Evolutionary conservation across 805 yeast species (phyloP).

Genomic region (Candida verbasci): DNA sequence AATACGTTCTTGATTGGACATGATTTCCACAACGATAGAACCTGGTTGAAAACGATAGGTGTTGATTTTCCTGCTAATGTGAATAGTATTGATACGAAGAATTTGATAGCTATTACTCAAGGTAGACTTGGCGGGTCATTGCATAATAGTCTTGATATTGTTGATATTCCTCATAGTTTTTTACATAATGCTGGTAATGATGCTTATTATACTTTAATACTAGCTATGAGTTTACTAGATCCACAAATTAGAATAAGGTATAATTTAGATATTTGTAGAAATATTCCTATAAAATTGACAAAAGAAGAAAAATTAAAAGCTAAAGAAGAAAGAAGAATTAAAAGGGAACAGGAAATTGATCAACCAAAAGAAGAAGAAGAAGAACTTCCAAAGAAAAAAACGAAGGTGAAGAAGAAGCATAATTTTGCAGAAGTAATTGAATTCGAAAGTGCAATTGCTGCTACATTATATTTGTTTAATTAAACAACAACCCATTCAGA

Average conservation of each 20-base stretch:
- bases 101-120: constrained; percentile 34
- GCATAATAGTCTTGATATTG: constrained; percentile 39
- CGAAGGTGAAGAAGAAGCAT: neutral
- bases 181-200: constrained; percentile 74
- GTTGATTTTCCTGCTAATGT: constrained; percentile 37
- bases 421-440: constrained; percentile 7
- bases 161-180: constrained; percentile 51
- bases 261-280: constrained; percentile 7
- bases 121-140: constrained; percentile 40
- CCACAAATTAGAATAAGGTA: constrained; percentile 25
- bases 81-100: constrained; percentile 43
- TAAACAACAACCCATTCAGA: too few species aligned
- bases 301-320: constrained; percentile 8
- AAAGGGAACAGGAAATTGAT: neutral
- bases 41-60: constrained; percentile 45
- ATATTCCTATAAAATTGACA: constrained; percentile 3
- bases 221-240: constrained; percentile 49
- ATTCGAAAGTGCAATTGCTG: constrained; percentile 6
- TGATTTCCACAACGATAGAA: constrained; percentile 52
- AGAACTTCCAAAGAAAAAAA: neutral
- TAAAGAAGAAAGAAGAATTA: constrained; percentile 4
- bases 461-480: constrained; percentile 3
- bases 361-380: neutral
- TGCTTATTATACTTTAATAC: constrained; percentile 53
- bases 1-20: constrained; percentile 52